These are phyloP conservation scores for Puccinia hordei DNA, from an alignment of 1,284 basidiomycete species.

Conservation along the genomic window DNA sequence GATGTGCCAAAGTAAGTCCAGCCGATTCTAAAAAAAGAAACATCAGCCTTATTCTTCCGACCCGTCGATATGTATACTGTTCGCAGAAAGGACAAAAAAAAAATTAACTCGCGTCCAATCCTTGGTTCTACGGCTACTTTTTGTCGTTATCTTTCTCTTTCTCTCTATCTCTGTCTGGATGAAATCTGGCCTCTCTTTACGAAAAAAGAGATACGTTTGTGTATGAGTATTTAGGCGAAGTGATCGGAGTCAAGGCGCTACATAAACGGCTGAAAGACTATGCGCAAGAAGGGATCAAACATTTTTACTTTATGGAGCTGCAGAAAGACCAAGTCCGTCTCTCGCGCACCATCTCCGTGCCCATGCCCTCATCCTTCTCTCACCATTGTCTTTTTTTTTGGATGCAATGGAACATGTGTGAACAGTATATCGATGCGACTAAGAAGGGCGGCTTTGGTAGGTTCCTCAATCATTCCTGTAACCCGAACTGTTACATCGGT, in stretches of 20 bases:
- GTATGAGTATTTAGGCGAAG: slow-evolving; percentile 97
- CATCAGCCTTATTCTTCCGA: not conserved
- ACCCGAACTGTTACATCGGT: slow-evolving; percentile 97
- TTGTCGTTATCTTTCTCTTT: not conserved
- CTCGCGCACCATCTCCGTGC: slow-evolving; percentile 4
- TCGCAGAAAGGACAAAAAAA: not conserved
- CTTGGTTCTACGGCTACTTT: slow-evolving; percentile 12
- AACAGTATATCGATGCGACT: slow-evolving; percentile 93
- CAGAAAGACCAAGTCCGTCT: slow-evolving; percentile 84
- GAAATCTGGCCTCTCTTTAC: slow-evolving; percentile 13
- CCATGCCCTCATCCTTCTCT: not conserved
- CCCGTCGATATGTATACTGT: not conserved
- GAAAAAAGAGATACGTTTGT: slow-evolving; percentile 84
- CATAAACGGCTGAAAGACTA: slow-evolving; percentile 93
- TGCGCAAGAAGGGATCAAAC: slow-evolving; percentile 85
- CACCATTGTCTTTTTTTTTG: not conserved
- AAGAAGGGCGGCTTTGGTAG: slow-evolving; percentile 94
- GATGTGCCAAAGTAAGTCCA: slow-evolving; percentile 72
- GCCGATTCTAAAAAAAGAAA: not conserved
- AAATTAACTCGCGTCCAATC: not conserved
- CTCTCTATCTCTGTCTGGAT: not conserved
- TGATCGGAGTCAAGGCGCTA: slow-evolving; percentile 83
- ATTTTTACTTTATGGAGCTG: slow-evolving; percentile 99
- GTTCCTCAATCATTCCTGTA: slow-evolving; percentile 97
- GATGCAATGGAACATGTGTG: not conserved